Percentiles rank a stretch among this genome's conserved stretches.
These are phyloP conservation scores for Rhizoctonia solani DNA, from an alignment of 1,284 basidiomycete species.

Conservation along the genomic window DNA sequence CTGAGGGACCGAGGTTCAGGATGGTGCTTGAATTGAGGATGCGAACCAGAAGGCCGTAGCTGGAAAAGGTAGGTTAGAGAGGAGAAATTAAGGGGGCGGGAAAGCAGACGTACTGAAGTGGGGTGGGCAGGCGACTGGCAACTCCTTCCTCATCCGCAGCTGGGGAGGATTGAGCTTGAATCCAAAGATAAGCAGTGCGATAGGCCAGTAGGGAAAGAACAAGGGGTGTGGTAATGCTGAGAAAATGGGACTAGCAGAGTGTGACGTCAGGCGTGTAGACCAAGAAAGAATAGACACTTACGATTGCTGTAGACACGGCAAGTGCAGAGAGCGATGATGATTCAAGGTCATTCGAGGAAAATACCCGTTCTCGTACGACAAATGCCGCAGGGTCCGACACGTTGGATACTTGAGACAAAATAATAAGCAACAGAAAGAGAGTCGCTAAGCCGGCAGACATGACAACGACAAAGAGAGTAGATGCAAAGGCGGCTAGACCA, in stretches of 20 bases:
- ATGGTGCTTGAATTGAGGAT: conserved; percentile 34
- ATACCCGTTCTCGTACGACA: conserved; percentile 15
- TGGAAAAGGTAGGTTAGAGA: background rate
- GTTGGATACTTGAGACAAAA: conserved; percentile 7
- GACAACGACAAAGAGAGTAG: conserved; percentile 4
- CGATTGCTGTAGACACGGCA: conserved; percentile 18
- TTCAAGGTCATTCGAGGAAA: background rate
- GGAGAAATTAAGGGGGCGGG: background rate
- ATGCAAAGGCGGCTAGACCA: conserved; percentile 9
- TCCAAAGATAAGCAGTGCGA: conserved; percentile 27
- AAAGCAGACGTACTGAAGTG: conserved; percentile 10
- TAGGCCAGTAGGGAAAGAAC: conserved; percentile 22
- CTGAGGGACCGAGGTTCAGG: conserved; percentile 24
- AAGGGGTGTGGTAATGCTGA: conserved; percentile 25
- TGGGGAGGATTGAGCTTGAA: conserved; percentile 16
- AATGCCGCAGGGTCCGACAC: conserved; percentile 14
- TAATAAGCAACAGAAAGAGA: conserved; percentile 17
- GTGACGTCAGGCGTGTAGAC: conserved; percentile 21
- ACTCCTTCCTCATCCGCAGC: conserved; percentile 9
- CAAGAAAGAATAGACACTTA: background rate
- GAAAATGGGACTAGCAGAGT: conserved; percentile 27
- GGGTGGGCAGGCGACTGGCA: conserved; percentile 9
- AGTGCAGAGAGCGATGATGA: conserved; percentile 23
- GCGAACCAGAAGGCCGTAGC: conserved; percentile 27
- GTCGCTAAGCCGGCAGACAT: conserved; percentile 28